phyloP scores from a whole-genome alignment of 768 basidiomycete genomes.

The Heimioporus sp. region DNA sequence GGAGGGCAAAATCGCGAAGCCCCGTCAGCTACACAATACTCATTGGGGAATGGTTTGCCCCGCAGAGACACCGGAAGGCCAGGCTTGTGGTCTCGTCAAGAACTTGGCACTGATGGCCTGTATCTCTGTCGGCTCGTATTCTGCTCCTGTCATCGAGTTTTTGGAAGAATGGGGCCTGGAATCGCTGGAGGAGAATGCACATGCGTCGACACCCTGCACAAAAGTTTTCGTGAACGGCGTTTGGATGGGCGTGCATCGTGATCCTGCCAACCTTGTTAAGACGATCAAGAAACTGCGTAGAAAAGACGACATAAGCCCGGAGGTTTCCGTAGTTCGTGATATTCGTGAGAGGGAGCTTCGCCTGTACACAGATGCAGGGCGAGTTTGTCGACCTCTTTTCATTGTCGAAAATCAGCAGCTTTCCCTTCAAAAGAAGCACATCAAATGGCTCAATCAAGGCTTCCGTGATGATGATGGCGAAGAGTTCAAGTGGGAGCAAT shows the following conservation, averaged over 20 bases:
- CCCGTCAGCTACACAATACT: constrained; percentile 97
- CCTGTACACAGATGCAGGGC: constrained; percentile 94
- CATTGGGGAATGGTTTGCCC: constrained; percentile 99
- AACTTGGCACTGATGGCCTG: constrained; percentile 97
- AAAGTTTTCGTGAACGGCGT: constrained; percentile 99
- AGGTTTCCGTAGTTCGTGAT: constrained; percentile 97
- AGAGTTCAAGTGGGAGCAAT: constrained; percentile 78
- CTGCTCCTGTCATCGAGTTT: constrained; percentile 96
- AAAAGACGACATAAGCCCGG: constrained; percentile 92
- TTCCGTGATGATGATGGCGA: constrained; percentile 55
- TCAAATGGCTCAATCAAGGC: constrained; percentile 65
- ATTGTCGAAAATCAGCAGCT: constrained; percentile 93
- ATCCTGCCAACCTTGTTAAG: constrained; percentile 87
- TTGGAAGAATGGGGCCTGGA: constrained; percentile 98
- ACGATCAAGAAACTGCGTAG: constrained; percentile 91
- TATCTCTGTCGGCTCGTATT: constrained; percentile 95
- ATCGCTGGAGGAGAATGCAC: constrained; percentile 90
- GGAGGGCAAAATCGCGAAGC: constrained; percentile 98
- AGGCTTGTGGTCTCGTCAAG: constrained; percentile 98
- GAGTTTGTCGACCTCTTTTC: constrained; percentile 95
- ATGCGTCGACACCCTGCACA: constrained; percentile 78
- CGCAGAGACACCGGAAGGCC: constrained; percentile 98
- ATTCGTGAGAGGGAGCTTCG: constrained; percentile 94
- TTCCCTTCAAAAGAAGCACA: constrained; percentile 78
- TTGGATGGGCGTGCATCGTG: constrained; percentile 98